These are phyloP conservation scores for Stemphylium vesicarium DNA, from an alignment of 2,329 filamentous ascomycete genomes.

Conservation along the genomic window DNA sequence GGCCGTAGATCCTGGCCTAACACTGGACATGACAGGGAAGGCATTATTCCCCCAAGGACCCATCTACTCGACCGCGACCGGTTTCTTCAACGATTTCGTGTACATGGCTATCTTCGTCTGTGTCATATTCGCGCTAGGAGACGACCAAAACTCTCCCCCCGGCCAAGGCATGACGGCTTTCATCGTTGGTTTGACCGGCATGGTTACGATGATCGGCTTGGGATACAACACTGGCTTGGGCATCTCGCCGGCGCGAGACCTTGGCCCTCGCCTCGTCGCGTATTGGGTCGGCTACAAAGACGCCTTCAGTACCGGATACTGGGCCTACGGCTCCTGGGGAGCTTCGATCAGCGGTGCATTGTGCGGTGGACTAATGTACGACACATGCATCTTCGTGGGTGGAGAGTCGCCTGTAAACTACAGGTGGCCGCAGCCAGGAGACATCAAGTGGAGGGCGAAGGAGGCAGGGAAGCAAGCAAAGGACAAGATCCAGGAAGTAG, in stretches of 20 bases:
- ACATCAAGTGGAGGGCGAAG: slow-evolving; percentile 26
- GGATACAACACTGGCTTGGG: slow-evolving; percentile 48
- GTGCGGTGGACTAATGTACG: slow-evolving; percentile 38
- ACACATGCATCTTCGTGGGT: slow-evolving; percentile 41
- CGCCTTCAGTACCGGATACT: slow-evolving; percentile 35
- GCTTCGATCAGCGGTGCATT: slow-evolving; percentile 34
- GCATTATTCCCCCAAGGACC: slow-evolving; percentile 66
- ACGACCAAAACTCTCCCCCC: slow-evolving; percentile 54
- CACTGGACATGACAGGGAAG: slow-evolving; percentile 47
- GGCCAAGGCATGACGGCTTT: slow-evolving; percentile 58
- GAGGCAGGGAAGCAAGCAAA: slow-evolving; percentile 24
- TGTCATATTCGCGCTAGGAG: slow-evolving; percentile 69
- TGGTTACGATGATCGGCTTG: slow-evolving; percentile 33
- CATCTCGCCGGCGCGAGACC: slow-evolving; percentile 74
- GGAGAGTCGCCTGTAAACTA: slow-evolving; percentile 42
- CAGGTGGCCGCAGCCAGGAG: slow-evolving; percentile 33
- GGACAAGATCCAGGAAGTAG: slow-evolving; percentile 23
- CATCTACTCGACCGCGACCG: slow-evolving; percentile 68
- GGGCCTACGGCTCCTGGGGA: slow-evolving; percentile 37
- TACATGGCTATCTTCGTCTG: slow-evolving; percentile 72
- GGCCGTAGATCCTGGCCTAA: slow-evolving; percentile 58
- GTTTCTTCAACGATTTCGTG: slow-evolving; percentile 75
- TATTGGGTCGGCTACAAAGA: slow-evolving; percentile 72
- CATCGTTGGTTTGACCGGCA: slow-evolving; percentile 34
- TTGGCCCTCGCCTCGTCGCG: slow-evolving; percentile 71